phyloP scores from a whole-genome alignment of 352 stramenopile species.

The Globisporangium barbulae region DNA sequence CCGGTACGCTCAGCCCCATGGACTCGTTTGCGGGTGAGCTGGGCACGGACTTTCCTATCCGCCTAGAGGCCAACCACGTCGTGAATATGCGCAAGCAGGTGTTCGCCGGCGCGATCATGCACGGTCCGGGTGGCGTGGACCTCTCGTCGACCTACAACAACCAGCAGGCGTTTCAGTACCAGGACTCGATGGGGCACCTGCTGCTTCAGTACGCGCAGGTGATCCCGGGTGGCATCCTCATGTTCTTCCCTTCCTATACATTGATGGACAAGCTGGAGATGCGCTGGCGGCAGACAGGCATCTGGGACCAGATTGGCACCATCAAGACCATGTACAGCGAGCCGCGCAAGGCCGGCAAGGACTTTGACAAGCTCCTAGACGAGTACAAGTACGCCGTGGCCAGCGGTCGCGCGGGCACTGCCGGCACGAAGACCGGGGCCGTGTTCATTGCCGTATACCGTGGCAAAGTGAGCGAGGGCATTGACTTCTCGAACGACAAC shows the following conservation, averaged over 20 bases:
- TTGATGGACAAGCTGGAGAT: conserved; percentile 68
- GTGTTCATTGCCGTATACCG: conserved; percentile 98
- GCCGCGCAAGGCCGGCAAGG: conserved; percentile 68
- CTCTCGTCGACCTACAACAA: conserved; percentile 80
- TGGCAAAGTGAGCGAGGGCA: conserved; percentile 98
- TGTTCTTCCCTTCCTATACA: conserved; percentile 87
- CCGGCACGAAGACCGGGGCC: conserved; percentile 62
- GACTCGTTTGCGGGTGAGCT: conserved; percentile 85
- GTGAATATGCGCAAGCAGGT: conserved; percentile 88
- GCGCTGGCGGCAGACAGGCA: conserved; percentile 67
- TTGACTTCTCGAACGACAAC: conserved; percentile 98
- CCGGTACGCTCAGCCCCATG: conserved; percentile 83
- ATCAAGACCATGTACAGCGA: conserved; percentile 67
- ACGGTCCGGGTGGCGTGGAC: conserved; percentile 60
- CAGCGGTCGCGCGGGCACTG: conserved; percentile 5
- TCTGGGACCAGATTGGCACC: conserved; percentile 58
- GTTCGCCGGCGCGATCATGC: conserved; percentile 71
- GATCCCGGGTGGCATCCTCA: conserved; percentile 76
- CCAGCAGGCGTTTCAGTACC: conserved; percentile 74
- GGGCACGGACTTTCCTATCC: conserved; percentile 76
- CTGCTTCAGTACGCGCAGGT: conserved; percentile 62
- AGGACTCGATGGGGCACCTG: conserved; percentile 79
- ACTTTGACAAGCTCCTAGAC: conserved; percentile 77
- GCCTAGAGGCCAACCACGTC: conserved; percentile 82
- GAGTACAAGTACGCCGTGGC: conserved; percentile 66